Conservation (phyloP, 2,329 filamentous ascomycete genomes). For the Phaeomoniella chlamydospora region DNA sequence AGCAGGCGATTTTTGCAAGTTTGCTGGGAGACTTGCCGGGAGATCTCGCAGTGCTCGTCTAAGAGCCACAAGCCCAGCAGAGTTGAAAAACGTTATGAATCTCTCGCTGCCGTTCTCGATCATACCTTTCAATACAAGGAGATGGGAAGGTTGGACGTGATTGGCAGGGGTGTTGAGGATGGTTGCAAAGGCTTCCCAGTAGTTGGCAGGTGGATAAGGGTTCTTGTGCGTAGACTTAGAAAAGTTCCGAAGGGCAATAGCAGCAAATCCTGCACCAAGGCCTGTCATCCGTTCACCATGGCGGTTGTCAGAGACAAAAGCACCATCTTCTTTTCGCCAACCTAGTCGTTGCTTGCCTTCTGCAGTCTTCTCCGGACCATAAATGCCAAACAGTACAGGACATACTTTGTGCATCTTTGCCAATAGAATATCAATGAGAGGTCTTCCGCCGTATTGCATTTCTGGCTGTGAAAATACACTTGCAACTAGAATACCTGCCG, state of each 20-base stretch:
- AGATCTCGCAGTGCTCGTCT: constrained; percentile 60
- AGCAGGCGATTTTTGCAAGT: constrained; percentile 13
- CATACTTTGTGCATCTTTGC: constrained; percentile 72
- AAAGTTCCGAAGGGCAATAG: constrained; percentile 73
- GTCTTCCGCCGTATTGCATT: constrained; percentile 42
- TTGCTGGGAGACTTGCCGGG: constrained; percentile 29
- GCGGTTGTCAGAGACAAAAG: constrained; percentile 52
- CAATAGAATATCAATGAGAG: constrained; percentile 70
- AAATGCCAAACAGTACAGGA: constrained; percentile 73
- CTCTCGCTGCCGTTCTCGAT: constrained; percentile 54
- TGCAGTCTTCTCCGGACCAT: constrained; percentile 59
- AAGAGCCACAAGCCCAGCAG: constrained; percentile 56
- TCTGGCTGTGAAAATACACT: constrained; percentile 57
- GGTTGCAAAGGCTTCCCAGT: constrained; percentile 65
- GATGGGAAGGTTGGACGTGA: constrained; percentile 59
- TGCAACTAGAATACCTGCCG: constrained; percentile 62
- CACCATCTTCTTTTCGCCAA: constrained; percentile 47
- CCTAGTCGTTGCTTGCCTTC: constrained; percentile 54
- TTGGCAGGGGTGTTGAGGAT: constrained; percentile 60
- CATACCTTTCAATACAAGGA: constrained; percentile 55
- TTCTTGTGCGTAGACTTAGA: constrained; percentile 52
- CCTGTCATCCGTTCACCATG: constrained; percentile 76
- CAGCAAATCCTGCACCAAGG: constrained; percentile 68
- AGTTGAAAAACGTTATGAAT: constrained; percentile 71
- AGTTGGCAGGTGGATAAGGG: constrained; percentile 63